Conservation (phyloP, 2,329 filamentous ascomycete species). For the Aspergillus fructus region DNA sequence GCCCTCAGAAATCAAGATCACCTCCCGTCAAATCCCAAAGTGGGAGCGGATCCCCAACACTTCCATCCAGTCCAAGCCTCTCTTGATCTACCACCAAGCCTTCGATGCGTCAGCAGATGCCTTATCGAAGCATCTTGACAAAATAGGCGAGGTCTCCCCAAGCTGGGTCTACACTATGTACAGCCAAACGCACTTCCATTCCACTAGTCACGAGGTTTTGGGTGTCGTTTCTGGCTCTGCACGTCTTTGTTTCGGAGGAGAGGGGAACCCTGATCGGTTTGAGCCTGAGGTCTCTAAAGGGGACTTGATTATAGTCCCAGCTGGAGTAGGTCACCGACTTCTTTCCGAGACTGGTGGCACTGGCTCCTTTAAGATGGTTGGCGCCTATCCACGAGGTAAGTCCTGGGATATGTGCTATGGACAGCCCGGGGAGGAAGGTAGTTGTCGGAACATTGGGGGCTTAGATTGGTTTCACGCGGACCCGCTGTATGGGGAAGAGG, state of each 20-base stretch:
- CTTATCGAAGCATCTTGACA: slow-evolving; percentile 57
- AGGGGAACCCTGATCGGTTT: slow-evolving; percentile 57
- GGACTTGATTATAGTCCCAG: slow-evolving; percentile 65
- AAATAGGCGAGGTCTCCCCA: slow-evolving; percentile 56
- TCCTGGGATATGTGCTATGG: slow-evolving; percentile 74
- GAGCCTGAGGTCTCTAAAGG: slow-evolving; percentile 58
- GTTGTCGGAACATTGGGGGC: slow-evolving; percentile 48
- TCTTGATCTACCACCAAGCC: slow-evolving; percentile 64
- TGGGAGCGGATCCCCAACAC: slow-evolving; percentile 63
- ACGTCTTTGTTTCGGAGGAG: slow-evolving; percentile 65
- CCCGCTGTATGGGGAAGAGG: slow-evolving; percentile 59
- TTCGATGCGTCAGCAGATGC: slow-evolving; percentile 52
- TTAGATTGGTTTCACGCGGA: slow-evolving; percentile 61
- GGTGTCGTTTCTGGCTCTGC: slow-evolving; percentile 60
- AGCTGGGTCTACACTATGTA: slow-evolving; percentile 73
- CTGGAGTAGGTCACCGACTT: slow-evolving; percentile 64
- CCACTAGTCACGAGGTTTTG: slow-evolving; percentile 66
- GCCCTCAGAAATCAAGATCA: slow-evolving; percentile 55
- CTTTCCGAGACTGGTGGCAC: slow-evolving; percentile 53
- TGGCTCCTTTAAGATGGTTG: slow-evolving; percentile 63
- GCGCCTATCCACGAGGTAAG: slow-evolving; percentile 59
- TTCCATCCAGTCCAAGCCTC: slow-evolving; percentile 60
- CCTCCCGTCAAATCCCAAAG: slow-evolving; percentile 58
- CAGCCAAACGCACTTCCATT: slow-evolving; percentile 64
- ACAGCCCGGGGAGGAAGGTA: slow-evolving; percentile 54